Conservation (phyloP, 1,284 basidiomycete species). For the Trichosporon sp. region DNA sequence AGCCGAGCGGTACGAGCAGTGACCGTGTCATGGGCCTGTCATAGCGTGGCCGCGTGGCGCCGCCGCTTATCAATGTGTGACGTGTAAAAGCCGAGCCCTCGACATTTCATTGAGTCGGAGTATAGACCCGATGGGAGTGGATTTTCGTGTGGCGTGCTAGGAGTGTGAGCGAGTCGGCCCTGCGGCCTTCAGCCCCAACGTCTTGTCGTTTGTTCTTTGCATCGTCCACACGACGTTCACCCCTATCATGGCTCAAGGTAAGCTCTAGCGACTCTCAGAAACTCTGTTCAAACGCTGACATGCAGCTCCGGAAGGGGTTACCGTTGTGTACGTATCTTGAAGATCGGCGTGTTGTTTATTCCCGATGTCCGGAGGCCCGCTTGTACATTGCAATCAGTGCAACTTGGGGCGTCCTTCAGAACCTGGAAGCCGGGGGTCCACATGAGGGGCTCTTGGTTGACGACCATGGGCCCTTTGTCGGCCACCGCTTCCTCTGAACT, state of each 20-base stretch:
- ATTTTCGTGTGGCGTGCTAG: background rate
- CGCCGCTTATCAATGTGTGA: background rate
- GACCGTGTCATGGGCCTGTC: background rate
- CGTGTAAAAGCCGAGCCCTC: background rate
- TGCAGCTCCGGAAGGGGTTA: conserved; percentile 18
- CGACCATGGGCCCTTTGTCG: background rate
- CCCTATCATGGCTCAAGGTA: conserved; percentile 14
- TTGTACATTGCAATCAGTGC: background rate
- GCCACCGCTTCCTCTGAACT: background rate
- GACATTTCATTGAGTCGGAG: background rate
- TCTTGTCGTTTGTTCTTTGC: conserved; percentile 5
- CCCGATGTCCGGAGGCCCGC: background rate
- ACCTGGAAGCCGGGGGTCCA: background rate
- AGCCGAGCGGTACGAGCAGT: background rate
- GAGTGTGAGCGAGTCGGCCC: background rate
- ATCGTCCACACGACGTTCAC: conserved; percentile 17
- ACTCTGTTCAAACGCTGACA: conserved; percentile 3
- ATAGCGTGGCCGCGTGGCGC: background rate
- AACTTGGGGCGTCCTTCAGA: background rate
- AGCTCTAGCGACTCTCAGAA: background rate
- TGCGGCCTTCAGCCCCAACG: background rate
- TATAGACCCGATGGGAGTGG: background rate
- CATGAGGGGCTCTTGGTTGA: background rate
- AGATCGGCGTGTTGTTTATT: background rate
- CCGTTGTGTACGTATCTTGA: conserved; percentile 20